Base-by-base conservation (phyloP, 192 early-diverging fungal genomes). In the Coemansia pectinata region DNA sequence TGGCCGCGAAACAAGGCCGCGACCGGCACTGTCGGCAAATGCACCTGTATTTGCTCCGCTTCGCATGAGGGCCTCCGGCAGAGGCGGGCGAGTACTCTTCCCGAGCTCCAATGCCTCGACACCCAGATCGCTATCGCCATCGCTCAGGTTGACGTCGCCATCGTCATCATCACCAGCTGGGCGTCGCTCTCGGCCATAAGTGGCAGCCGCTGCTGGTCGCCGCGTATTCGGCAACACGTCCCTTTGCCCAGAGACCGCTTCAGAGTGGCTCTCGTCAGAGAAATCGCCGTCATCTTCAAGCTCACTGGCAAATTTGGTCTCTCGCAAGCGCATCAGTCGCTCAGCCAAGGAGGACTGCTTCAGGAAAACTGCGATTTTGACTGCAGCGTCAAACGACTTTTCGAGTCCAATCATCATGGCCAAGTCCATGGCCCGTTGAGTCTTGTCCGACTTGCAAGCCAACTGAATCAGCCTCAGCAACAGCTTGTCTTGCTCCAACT, bases 361-460 rank as follows among this genome's bases (percentile, higher is more conserved):
- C 67, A 91, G 76, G 67, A 84, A 75, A 7, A 89, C 75, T 0
- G 96, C 95, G 73, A 98, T 89, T 73, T 93, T 91, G 55, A 97
- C 85, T 3, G 93, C 95, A 0, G 87, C 89, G 50, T 96, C 93
- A 67, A 99, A 79, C 0, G 94, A 91, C 41, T 72, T 69, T n/a
- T 90, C 60, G 21, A 79, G 74, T 44, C 80, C 78, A 17, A 97
- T 80, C 74, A 88, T 84, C 11, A 73, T 77, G 12, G 87, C 80
- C 58, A 99, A 70, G 74, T 97, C 97, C 39, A 96, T 68, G 0
- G 92, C 94, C 9, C 94, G 87, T 69, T 95, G 87, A 0, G 85
- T 59, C 38, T 90, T 90, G 34, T 94, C 93, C 1, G 78, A 74
- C 75, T 91, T 93, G 72, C 95, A 96, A 23, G 96, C 91, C 71